Evolutionary conservation across 23 red algal genomes (phyloP).

Genomic region (Gracilaria caudata): DNA sequence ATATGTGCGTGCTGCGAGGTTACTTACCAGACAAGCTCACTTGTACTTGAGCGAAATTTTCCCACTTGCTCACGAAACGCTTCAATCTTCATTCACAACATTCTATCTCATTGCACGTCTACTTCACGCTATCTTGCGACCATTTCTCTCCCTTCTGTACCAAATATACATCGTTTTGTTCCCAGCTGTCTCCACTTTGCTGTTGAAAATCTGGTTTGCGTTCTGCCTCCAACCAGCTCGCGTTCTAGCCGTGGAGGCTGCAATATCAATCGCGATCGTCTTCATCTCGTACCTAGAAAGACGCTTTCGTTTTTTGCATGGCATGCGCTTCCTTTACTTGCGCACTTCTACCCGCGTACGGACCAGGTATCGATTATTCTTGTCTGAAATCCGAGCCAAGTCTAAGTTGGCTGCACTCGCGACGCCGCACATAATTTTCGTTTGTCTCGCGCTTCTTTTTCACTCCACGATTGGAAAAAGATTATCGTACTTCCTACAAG

Average conservation of each 20-base stretch:
- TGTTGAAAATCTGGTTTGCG: slow-evolving; percentile 4
- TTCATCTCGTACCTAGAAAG: slow-evolving; percentile 24
- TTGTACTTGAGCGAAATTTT: slow-evolving; percentile 26
- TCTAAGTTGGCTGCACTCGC: slow-evolving; percentile 42
- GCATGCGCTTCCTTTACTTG: not conserved
- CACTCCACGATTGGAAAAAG: slow-evolving; percentile 15
- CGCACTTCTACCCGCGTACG: slow-evolving; percentile 11
- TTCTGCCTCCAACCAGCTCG: slow-evolving; percentile 44
- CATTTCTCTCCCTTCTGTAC: slow-evolving; percentile 12
- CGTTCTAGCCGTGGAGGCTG: slow-evolving; percentile 37
- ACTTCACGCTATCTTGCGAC: not conserved
- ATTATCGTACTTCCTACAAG: slow-evolving; percentile 12
- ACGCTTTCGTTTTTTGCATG: slow-evolving; percentile 34
- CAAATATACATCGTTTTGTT: slow-evolving; percentile 14
- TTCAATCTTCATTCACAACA: slow-evolving; percentile 2
- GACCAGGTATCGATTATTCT: not conserved
- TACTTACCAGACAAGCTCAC: slow-evolving; percentile 10
- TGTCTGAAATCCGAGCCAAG: slow-evolving; percentile 25
- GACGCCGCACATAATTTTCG: slow-evolving; percentile 39
- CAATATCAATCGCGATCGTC: not conserved
- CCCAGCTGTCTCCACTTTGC: slow-evolving; percentile 1
- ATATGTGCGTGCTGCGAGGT: slow-evolving; percentile 23
- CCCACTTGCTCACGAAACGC: slow-evolving; percentile 40
- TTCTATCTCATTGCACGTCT: slow-evolving; percentile 28
- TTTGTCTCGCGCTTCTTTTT: slow-evolving; percentile 3